A percentile compares a stretch with the other conserved stretches of the same genome.
These are phyloP conservation scores for Trichoderma reesei DNA, from an alignment of 495 filamentous ascomycete genomes.

Conservation along the genomic window DNA sequence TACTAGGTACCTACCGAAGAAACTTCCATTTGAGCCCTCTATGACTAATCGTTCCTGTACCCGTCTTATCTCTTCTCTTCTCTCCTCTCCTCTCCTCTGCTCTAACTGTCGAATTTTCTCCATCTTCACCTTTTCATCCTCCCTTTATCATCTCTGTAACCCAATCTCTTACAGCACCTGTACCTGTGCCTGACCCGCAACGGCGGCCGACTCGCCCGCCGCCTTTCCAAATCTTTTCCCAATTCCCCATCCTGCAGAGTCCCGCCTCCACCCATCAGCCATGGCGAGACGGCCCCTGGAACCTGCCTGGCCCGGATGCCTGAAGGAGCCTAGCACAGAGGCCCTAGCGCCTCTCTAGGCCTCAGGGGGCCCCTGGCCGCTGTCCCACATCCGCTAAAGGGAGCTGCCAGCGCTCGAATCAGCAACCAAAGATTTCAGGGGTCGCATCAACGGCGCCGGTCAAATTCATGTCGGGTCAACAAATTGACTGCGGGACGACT, in stretches of 20 bases:
- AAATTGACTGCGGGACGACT: not conserved
- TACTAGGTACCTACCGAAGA: too few species aligned
- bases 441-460: not conserved
- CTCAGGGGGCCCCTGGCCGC: not conserved
- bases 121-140: not conserved
- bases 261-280: not conserved
- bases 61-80: not conserved
- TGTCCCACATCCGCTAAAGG: not conserved
- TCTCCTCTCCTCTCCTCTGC: not conserved
- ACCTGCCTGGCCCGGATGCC: not conserved
- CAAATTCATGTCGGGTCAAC: not conserved
- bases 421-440: not conserved
- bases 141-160: not conserved
- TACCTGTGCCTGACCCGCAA: too few species aligned
- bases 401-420: not conserved
- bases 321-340: not conserved
- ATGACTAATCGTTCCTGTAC: too few species aligned
- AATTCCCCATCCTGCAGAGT: not conserved
- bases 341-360: not conserved
- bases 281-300: conserved; percentile 3
- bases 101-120: not conserved
- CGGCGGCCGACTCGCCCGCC: not conserved
- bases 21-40: too few species aligned
- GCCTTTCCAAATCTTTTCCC: not conserved
- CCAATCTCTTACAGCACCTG: too few species aligned